Conservation (phyloP, 1,284 basidiomycete species). For the Sanghuangporus baumii region DNA sequence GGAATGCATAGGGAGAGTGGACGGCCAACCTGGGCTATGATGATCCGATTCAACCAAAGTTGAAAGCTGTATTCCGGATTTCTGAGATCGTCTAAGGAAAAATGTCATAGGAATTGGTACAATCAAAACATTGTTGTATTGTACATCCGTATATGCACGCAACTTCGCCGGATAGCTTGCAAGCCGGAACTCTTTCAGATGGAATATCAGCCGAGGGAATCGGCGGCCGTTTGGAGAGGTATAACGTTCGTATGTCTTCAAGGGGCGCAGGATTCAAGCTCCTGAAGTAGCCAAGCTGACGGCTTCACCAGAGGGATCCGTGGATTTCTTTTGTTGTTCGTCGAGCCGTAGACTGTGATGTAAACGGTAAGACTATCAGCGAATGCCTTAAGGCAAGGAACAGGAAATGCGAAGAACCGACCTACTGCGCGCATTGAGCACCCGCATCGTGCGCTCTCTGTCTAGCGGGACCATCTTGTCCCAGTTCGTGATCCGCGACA, state of each 20-base stretch:
- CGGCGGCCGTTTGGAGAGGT: neutral
- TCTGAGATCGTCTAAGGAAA: neutral
- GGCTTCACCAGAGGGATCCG: neutral
- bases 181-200: no score
- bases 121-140: neutral
- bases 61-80: neutral
- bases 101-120: neutral
- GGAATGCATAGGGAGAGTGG: neutral
- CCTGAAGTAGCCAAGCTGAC: neutral
- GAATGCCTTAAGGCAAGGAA: neutral
- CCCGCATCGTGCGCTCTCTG: conserved; percentile 8
- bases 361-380: neutral
- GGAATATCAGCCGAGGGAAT: neutral
- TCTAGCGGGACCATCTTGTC: conserved; percentile 10
- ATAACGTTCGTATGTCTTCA: neutral
- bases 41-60: neutral
- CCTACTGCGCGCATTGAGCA: conserved; percentile 10
- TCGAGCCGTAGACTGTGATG: neutral
- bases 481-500: conserved; percentile 12
- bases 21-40: neutral
- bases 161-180: neutral
- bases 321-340: conserved; percentile 2
- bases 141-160: neutral
- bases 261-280: neutral
- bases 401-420: neutral